Percentiles rank a stretch among this genome's conserved stretches.
phyloP scores from a whole-genome alignment of 2,329 filamentous ascomycete species.

The Colletotrichum sp. region DNA sequence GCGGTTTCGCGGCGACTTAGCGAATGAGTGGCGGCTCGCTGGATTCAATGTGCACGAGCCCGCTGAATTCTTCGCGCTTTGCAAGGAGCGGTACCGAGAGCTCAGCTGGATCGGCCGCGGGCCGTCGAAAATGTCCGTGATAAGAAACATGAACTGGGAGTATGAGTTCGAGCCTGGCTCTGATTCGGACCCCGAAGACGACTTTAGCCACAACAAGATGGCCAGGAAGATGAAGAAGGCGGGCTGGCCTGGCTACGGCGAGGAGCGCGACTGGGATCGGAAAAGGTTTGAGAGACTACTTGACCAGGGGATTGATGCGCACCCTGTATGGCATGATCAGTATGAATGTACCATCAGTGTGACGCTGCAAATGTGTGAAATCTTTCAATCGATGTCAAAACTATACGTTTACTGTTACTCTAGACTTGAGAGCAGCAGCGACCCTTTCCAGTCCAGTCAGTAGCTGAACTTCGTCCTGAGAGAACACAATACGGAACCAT shows the following conservation, averaged over 20 bases:
- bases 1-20: not conserved
- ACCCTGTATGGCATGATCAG: too few relatives aligned
- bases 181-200: slow-evolving; percentile 2
- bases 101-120: slow-evolving; percentile 7
- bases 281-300: not conserved
- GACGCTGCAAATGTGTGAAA: too few relatives aligned
- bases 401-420: not conserved
- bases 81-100: slow-evolving; percentile 14
- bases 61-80: slow-evolving; percentile 12
- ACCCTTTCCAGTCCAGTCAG: slow-evolving; percentile 24
- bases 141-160: not conserved
- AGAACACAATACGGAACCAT: slow-evolving; percentile 45
- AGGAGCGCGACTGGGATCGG: slow-evolving; percentile 8
- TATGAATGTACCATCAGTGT: too few relatives aligned
- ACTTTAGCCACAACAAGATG: not conserved
- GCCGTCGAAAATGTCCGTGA: not conserved
- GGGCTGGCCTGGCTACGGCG: slow-evolving; percentile 18
- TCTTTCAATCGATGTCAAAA: fast-evolving
- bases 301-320: not conserved
- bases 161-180: not conserved
- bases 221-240: slow-evolving; percentile 14
- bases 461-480: slow-evolving; percentile 33
- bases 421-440: not conserved
- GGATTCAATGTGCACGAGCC: slow-evolving; percentile 17
- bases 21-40: not conserved